Base-by-base conservation (phyloP, 2,329 filamentous ascomycete genomes). In the Aspergillus neoniger region DNA sequence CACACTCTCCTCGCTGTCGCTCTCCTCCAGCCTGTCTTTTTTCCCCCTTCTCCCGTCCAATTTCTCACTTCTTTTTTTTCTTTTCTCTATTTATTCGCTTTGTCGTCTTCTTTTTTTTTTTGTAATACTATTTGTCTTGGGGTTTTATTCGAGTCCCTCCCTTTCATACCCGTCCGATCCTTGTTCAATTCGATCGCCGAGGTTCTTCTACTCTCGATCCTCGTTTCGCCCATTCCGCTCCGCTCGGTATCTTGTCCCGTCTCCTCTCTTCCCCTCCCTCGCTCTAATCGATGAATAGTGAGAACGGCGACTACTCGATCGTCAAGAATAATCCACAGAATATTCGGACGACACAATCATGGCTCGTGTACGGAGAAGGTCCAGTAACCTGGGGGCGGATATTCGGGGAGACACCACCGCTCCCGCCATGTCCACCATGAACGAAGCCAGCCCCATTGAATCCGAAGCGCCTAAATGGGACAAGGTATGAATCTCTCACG, bases 381-480 rank as follows among this genome's bases (percentile, higher is more conserved):
- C 79, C 25, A 80, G 77, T 67, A 75, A 72, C 63, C 71, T 82
- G 58, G 79, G 79, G 57, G 79, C 72, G 61, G 79, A 81, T 61
- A 80, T 80, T 63, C 75, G 77, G 60, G 79, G 79, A 47, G 79
- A 81, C 64, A 81, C 79, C 41, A 75, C 75, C 57, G 79, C 75
- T 15, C 77, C 79, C 38, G 79, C 79, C 21, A 75, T 81, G 67
- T 79, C 79, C 25, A 81, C 79, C 39, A 76, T 81, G 74, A 76
- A 73, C 50, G 69, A 72, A 64, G 70, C 70, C 65, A 76, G 66
- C 61, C 72, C 71, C 50, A 70, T 69, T 60, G 70, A 70, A 44
- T 58, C 68, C 23, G 66, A 74, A 5, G 69, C 71, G 12, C 65
- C 70, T 14, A 70, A 69, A 55, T 67, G 65, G 67, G 66, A 66